A percentile compares a stretch with the other conserved stretches of the same genome.
Conservation (phyloP, 2,329 filamentous ascomycete species). For the Scytalidium sp. region DNA sequence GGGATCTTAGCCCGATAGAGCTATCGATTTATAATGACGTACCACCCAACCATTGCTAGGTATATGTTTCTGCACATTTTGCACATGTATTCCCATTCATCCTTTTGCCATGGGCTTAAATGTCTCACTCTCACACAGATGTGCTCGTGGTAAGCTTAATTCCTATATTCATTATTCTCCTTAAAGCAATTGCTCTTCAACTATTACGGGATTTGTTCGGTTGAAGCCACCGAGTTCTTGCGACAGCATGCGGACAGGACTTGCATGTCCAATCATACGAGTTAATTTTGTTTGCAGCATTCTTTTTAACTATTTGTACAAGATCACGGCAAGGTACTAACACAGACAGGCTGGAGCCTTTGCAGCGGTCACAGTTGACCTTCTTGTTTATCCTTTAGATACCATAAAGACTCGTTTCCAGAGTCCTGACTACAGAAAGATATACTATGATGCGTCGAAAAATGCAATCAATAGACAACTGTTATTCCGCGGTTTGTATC, state of each 20-base stretch:
- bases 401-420: constrained; percentile 87
- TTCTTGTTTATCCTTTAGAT: constrained; percentile 75
- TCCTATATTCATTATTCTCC: no score
- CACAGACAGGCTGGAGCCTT: constrained; percentile 69
- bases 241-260: no score
- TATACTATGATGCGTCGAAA: constrained; percentile 58
- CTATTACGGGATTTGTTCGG: no score
- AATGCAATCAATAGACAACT: constrained; percentile 50
- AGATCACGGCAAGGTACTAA: constrained; percentile 13
- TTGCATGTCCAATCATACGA: no score
- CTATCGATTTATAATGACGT: constrained; percentile 9
- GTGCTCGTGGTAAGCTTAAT: constrained; percentile 50
- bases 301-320: not conserved
- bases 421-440: constrained; percentile 68
- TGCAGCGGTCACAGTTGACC: constrained; percentile 81
- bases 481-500: constrained; percentile 74
- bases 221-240: no score
- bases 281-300: no score
- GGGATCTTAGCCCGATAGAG: constrained; percentile 8
- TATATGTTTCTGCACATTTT: no score
- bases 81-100: no score
- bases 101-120: constrained; percentile 22
- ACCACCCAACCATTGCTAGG: not conserved
- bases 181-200: no score
- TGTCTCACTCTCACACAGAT: constrained; percentile 50